phyloP scores from a whole-genome alignment of 768 basidiomycete species.

The Kwoniella sp. region DNA sequence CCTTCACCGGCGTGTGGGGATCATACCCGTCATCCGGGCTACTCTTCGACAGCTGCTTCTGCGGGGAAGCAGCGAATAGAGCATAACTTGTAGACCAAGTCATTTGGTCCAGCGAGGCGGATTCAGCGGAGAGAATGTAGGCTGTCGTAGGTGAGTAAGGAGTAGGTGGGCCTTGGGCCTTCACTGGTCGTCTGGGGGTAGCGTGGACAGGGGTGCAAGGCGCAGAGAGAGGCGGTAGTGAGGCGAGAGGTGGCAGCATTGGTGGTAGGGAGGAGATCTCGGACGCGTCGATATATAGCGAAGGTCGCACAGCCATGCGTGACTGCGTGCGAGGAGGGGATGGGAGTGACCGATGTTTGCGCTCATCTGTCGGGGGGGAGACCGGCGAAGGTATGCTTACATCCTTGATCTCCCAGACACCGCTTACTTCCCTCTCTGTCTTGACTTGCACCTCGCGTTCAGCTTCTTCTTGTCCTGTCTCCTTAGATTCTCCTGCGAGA shows the following conservation, averaged over 20 bases:
- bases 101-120: conserved; percentile 11
- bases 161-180: conserved; percentile 5
- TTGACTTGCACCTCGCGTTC: background rate
- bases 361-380: background rate
- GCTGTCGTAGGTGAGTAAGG: conserved; percentile 39
- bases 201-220: conserved; percentile 6
- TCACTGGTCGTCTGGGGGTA: conserved; percentile 2
- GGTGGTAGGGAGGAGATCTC: conserved; percentile 13
- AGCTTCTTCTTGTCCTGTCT: background rate
- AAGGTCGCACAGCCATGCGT: background rate
- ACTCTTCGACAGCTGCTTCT: background rate
- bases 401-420: background rate
- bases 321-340: background rate
- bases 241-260: conserved; percentile 6
- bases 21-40: background rate
- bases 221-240: background rate
- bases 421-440: background rate
- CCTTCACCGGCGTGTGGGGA: conserved; percentile 8
- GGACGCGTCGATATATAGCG: conserved; percentile 1
- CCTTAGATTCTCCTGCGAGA: background rate
- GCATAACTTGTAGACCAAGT: conserved; percentile 13
- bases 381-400: background rate
- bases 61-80: background rate
- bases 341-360: conserved; percentile 8
- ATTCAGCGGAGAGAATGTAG: conserved; percentile 32